Evolutionary conservation across 179 eudicot genomes (phyloP).

Genomic region (Dionaea muscipula): DNA sequence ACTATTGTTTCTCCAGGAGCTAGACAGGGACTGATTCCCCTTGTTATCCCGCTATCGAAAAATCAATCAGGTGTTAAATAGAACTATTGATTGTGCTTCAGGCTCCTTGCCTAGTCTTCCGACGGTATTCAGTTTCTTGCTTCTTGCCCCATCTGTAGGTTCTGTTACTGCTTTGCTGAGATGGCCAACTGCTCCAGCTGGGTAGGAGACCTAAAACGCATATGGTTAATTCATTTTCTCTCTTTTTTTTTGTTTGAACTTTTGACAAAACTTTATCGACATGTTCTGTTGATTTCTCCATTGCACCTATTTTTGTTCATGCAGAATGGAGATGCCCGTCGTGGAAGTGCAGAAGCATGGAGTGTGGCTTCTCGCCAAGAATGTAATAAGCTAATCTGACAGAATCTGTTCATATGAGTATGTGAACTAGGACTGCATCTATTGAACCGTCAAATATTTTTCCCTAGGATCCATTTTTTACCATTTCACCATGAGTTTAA

Average conservation of each 20-base stretch:
- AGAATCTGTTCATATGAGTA: constrained; percentile 32
- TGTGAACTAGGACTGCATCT: constrained; percentile 16
- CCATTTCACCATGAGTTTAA: not conserved
- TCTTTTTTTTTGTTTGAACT: not conserved
- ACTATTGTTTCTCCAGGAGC: constrained; percentile 45
- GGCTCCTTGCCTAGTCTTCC: not conserved
- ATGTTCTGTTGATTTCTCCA: not conserved
- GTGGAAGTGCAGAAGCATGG: constrained; percentile 52
- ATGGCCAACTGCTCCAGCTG: constrained; percentile 76
- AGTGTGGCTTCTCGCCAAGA: constrained; percentile 70
- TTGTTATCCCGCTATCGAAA: constrained; percentile 48
- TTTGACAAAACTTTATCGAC: not conserved
- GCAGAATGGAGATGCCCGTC: constrained; percentile 73
- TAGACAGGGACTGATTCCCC: constrained; percentile 49
- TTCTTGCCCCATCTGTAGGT: constrained; percentile 21
- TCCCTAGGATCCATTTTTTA: constrained; percentile 6
- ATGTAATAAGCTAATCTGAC: constrained; percentile 39
- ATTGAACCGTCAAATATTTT: constrained; percentile 11
- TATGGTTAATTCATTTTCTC: not conserved
- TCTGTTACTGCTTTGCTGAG: constrained; percentile 52
- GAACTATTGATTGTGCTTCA: constrained; percentile 1
- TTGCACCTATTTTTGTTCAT: constrained; percentile 4
- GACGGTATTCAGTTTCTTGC: not conserved
- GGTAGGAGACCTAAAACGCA: constrained; percentile 22
- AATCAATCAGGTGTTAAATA: constrained; percentile 38